Conservation (phyloP, 2,329 filamentous ascomycete species). For the Paecilomyces sp. region DNA sequence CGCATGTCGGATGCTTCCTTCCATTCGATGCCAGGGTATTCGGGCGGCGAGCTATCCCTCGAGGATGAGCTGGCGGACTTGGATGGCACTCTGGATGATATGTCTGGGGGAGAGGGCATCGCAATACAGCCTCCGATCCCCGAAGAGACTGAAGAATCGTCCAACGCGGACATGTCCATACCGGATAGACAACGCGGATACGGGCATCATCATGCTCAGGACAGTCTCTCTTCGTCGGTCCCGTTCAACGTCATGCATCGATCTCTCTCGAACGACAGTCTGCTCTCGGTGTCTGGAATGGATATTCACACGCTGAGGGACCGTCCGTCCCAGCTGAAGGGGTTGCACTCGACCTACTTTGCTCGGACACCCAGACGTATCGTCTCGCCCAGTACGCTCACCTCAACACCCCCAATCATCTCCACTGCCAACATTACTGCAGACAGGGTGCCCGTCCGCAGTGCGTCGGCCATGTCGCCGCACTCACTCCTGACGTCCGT, state of each 20-base stretch:
- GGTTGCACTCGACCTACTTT: slow-evolving; percentile 46
- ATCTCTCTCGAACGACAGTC: slow-evolving; percentile 74
- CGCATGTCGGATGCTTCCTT: slow-evolving; percentile 51
- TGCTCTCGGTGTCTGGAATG: slow-evolving; percentile 78
- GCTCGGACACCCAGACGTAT: slow-evolving; percentile 42
- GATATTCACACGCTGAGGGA: slow-evolving; percentile 79
- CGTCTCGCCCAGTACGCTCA: slow-evolving; percentile 34
- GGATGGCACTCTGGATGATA: slow-evolving; percentile 13
- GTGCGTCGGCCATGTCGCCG: slow-evolving; percentile 18
- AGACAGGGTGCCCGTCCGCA: slow-evolving; percentile 18
- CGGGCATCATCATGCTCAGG: neutral
- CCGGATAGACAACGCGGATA: slow-evolving; percentile 10
- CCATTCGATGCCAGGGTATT: slow-evolving; percentile 19
- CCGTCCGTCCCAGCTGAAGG: slow-evolving; percentile 62
- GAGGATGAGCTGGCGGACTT: slow-evolving; percentile 7
- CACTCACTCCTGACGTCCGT: slow-evolving; percentile 30
- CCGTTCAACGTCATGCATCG: slow-evolving; percentile 50
- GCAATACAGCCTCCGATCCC: slow-evolving; percentile 27
- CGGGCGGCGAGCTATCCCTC: slow-evolving; percentile 5
- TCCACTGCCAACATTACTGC: slow-evolving; percentile 30
- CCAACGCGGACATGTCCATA: slow-evolving; percentile 10
- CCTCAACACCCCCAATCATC: slow-evolving; percentile 31
- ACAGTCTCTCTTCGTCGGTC: slow-evolving; percentile 16
- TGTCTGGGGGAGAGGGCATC: slow-evolving; percentile 9
- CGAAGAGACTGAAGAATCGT: slow-evolving; percentile 30